Conservation (phyloP, 441 rosid species). For the Erodium moschatum region DNA sequence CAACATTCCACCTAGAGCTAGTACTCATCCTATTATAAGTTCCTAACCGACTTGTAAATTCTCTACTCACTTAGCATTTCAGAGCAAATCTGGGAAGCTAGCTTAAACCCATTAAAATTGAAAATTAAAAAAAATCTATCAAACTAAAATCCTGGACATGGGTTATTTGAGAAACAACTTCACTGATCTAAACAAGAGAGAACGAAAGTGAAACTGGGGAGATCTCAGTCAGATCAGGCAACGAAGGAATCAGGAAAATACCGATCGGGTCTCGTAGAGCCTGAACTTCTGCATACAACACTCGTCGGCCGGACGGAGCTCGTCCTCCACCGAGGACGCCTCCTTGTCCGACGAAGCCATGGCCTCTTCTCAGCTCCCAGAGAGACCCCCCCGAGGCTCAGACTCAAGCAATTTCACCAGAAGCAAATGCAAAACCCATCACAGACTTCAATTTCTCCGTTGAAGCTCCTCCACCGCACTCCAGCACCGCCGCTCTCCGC, state of each 20-base stretch:
- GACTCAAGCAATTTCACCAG: slow-evolving; percentile 53
- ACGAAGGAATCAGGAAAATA: slow-evolving; percentile 17
- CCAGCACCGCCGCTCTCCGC: slow-evolving; percentile 12
- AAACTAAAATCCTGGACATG: not conserved
- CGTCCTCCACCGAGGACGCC: slow-evolving; percentile 2
- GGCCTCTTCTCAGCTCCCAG: no score
- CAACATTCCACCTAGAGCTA: no score
- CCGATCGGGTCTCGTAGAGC: slow-evolving; percentile 75
- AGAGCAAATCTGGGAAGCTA: not conserved
- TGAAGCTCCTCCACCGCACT: slow-evolving; percentile 11
- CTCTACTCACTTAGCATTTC: not conserved
- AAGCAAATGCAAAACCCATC: slow-evolving; percentile 43
- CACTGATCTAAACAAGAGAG: slow-evolving; percentile 10
- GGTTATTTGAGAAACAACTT: not conserved
- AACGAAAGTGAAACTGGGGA: slow-evolving; percentile 6
- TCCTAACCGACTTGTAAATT: not conserved
- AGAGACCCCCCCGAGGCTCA: slow-evolving; percentile 59
- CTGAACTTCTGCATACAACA: slow-evolving; percentile 56
- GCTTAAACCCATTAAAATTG: not conserved
- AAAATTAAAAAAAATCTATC: not conserved
- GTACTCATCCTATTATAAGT: no score
- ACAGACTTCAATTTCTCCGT: not conserved
- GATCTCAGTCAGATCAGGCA: slow-evolving; percentile 17
- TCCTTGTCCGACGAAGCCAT: slow-evolving; percentile 43
- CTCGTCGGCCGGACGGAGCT: slow-evolving; percentile 14